Conservation (phyloP, 768 basidiomycete species). For the Russula dissimulans region DNA sequence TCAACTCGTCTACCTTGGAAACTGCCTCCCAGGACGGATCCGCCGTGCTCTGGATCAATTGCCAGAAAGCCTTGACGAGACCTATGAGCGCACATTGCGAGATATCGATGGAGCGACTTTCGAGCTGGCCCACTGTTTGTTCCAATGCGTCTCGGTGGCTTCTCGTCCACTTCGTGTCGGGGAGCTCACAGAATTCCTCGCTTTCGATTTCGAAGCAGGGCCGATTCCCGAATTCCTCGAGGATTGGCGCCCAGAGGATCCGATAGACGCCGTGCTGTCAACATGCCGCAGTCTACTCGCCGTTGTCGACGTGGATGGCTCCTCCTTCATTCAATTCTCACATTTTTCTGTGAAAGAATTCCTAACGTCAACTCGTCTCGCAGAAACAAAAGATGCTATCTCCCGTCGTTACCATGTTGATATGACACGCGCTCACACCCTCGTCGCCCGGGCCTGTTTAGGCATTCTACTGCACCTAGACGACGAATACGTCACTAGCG, state of each 20-base stretch:
- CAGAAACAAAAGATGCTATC: not conserved
- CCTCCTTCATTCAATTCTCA: not conserved
- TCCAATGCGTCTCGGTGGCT: not conserved
- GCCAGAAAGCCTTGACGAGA: not conserved
- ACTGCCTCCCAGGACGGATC: not conserved
- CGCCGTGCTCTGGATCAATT: not conserved
- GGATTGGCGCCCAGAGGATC: not conserved
- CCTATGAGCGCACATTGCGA: not conserved
- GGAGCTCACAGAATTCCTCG: not conserved
- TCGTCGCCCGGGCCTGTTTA: not conserved
- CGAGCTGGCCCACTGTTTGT: not conserved
- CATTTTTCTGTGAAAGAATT: not conserved
- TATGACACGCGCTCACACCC: not conserved
- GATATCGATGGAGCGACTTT: not conserved
- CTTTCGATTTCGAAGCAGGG: not conserved
- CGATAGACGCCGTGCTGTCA: not conserved
- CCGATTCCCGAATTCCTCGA: not conserved
- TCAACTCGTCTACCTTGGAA: not conserved
- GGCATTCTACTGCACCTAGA: not conserved
- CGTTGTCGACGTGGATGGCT: not conserved
- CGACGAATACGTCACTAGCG: not conserved
- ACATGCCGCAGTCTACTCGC: not conserved
- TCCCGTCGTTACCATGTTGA: not conserved
- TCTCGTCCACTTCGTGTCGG: not conserved
- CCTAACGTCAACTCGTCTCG: not conserved